phyloP scores from a whole-genome alignment of 2,329 filamentous ascomycete species.

The Hysterium pulicare region DNA sequence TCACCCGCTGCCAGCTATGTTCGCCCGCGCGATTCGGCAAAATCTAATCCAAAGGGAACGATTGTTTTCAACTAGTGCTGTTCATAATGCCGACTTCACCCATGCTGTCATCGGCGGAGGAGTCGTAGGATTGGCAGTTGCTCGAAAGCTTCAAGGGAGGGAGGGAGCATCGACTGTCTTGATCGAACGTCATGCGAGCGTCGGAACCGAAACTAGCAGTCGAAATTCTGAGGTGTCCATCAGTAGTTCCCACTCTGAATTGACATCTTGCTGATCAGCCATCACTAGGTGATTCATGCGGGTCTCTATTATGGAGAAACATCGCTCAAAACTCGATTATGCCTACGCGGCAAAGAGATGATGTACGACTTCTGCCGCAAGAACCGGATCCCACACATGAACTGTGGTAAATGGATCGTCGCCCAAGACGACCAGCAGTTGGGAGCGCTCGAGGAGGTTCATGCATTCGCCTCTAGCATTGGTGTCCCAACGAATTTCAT shows the following conservation, averaged over 20 bases:
- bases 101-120: constrained; percentile 67
- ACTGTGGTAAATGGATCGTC: constrained; percentile 91
- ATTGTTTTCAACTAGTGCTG: constrained; percentile 24
- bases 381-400: constrained; percentile 65
- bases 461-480: constrained; percentile 52
- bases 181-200: constrained; percentile 71
- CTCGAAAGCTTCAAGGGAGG: constrained; percentile 64
- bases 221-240: constrained; percentile 74
- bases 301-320: constrained; percentile 81
- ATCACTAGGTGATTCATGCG: constrained; percentile 76
- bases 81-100: constrained; percentile 56
- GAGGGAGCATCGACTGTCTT: constrained; percentile 66
- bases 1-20: too few relatives aligned
- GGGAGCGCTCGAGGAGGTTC: constrained; percentile 56
- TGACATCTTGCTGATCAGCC: constrained; percentile 2
- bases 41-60: neutral
- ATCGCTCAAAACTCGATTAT: constrained; percentile 79
- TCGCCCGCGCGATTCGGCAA: neutral
- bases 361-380: constrained; percentile 74
- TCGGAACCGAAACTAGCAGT: constrained; percentile 83
- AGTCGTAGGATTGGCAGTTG: constrained; percentile 77
- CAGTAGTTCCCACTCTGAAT: neutral
- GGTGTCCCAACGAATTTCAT: constrained; percentile 73
- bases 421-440: constrained; percentile 74
- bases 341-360: constrained; percentile 70